A percentile compares a stretch with the other conserved stretches of the same genome.
Conservation (phyloP, 1,139 yeast species). For the Scheffersomyces stambukii region DNA sequence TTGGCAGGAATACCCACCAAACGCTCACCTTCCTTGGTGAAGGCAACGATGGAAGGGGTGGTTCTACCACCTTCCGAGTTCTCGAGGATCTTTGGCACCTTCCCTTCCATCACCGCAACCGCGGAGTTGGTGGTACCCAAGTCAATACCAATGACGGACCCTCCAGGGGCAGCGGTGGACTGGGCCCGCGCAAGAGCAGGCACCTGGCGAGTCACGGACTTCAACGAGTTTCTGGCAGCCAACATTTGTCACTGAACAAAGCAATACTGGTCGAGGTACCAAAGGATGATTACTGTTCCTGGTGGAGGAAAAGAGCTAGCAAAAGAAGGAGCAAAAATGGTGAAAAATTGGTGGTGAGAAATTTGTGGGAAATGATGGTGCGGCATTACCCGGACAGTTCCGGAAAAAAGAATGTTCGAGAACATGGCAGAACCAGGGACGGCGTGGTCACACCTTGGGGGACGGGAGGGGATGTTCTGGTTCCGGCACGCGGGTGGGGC, state of each 20-base stretch:
- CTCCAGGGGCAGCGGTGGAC: constrained; percentile 50
- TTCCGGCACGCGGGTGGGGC: too few species aligned
- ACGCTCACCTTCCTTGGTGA: constrained; percentile 83
- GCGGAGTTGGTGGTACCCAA: constrained; percentile 99
- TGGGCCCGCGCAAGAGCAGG: constrained; percentile 48
- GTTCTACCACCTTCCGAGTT: constrained; percentile 67
- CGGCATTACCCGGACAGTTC: constrained; percentile 27
- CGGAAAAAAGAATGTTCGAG: constrained; percentile 19
- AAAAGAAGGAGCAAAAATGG: constrained; percentile 4
- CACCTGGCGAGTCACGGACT: constrained; percentile 40
- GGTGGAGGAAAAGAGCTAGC: constrained; percentile 1
- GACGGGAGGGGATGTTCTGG: too few species aligned
- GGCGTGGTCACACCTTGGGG: too few species aligned
- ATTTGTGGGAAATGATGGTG: constrained; percentile 10
- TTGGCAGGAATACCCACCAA: constrained; percentile 99
- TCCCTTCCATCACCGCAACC: constrained; percentile 89
- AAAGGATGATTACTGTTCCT: constrained; percentile 3
- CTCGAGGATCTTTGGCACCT: constrained; percentile 90
- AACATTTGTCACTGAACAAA: constrained; percentile 30
- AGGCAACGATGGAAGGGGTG: constrained; percentile 76
- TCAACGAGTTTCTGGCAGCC: constrained; percentile 43
- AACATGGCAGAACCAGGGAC: constrained; percentile 5
- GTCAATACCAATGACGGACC: constrained; percentile 95
- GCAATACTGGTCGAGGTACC: too few species aligned
- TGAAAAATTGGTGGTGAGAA: constrained; percentile 8